These are phyloP conservation scores for Dalbergia cultrata DNA, from an alignment of 306 rosid species.

Conservation along the genomic window DNA sequence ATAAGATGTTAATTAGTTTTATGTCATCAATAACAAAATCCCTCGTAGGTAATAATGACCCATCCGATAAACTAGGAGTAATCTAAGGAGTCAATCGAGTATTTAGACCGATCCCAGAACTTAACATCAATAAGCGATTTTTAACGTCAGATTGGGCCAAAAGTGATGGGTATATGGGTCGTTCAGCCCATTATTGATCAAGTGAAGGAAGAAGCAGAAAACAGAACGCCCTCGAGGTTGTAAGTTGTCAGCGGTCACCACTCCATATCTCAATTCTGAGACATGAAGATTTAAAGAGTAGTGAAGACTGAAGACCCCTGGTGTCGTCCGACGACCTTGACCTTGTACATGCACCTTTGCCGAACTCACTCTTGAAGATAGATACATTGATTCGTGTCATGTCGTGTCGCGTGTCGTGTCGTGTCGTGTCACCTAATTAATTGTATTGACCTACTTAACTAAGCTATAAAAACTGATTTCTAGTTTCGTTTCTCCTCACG, in stretches of 20 bases:
- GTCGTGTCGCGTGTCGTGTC: too few species aligned
- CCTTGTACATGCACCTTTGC: conserved; percentile 36
- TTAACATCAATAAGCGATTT: too few species aligned
- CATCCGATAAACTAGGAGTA: too few species aligned
- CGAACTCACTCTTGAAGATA: conserved; percentile 34
- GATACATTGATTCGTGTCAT: too few species aligned
- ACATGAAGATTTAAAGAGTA: not conserved
- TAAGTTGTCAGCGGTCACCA: not conserved
- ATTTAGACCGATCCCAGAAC: too few species aligned
- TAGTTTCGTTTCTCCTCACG: not conserved
- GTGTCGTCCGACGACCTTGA: not conserved
- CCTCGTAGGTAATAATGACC: too few species aligned
- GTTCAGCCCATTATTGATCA: not conserved
- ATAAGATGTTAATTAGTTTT: too few species aligned
- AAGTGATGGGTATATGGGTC: too few species aligned
- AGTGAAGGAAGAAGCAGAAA: not conserved
- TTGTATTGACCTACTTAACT: not conserved
- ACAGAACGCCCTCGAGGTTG: not conserved
- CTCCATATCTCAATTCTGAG: not conserved
- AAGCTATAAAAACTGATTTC: not conserved
- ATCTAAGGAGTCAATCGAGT: too few species aligned
- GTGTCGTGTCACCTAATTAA: not conserved
- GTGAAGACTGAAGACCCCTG: not conserved
- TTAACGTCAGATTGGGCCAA: not conserved
- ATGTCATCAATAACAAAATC: too few species aligned